Evolutionary conservation across 176 grass and related monocot genomes (phyloP).

Genomic region (Otatea glauca): DNA sequence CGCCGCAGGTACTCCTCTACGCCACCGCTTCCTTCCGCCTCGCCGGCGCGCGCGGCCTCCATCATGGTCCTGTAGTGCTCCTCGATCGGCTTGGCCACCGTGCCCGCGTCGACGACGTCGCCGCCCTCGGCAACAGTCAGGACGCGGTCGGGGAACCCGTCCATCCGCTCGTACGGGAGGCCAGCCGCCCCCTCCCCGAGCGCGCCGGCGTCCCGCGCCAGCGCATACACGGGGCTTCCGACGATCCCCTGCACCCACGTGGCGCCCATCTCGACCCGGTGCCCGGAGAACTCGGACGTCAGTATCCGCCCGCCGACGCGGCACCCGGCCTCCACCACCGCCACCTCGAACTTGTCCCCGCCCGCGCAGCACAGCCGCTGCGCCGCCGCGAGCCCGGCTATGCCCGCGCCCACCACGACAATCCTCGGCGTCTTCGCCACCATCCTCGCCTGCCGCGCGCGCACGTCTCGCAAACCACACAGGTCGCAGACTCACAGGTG

Average conservation of each 20-base stretch:
- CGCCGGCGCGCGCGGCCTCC: constrained; percentile 65
- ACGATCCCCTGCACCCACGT: constrained; percentile 87
- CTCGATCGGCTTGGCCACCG: constrained; percentile 52
- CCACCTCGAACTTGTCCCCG: constrained; percentile 65
- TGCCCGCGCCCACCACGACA: constrained; percentile 73
- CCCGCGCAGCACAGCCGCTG: constrained; percentile 53
- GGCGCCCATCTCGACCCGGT: constrained; percentile 83
- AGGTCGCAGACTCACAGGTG: neutral
- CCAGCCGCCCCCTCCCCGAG: neutral
- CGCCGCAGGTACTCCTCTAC: constrained; percentile 64
- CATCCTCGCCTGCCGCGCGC: constrained; percentile 33
- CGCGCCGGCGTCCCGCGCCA: constrained; percentile 59
- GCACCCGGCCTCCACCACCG: constrained; percentile 57
- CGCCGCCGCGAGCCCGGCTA: constrained; percentile 82
- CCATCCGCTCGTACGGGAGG: constrained; percentile 83
- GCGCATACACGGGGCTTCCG: constrained; percentile 75
- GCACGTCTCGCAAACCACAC: neutral
- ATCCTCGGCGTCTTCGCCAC: constrained; percentile 64
- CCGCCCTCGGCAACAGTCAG: constrained; percentile 77
- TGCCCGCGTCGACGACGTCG: constrained; percentile 49
- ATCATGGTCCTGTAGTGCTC: constrained; percentile 70
- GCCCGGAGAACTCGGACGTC: constrained; percentile 68
- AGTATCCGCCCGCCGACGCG: constrained; percentile 75
- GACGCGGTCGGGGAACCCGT: constrained; percentile 67
- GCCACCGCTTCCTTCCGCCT: constrained; percentile 18